Percentiles rank a stretch among this genome's conserved stretches.
These are phyloP conservation scores for Penicillium sclerotigenum DNA, from an alignment of 2,329 filamentous ascomycete species.

Conservation along the genomic window DNA sequence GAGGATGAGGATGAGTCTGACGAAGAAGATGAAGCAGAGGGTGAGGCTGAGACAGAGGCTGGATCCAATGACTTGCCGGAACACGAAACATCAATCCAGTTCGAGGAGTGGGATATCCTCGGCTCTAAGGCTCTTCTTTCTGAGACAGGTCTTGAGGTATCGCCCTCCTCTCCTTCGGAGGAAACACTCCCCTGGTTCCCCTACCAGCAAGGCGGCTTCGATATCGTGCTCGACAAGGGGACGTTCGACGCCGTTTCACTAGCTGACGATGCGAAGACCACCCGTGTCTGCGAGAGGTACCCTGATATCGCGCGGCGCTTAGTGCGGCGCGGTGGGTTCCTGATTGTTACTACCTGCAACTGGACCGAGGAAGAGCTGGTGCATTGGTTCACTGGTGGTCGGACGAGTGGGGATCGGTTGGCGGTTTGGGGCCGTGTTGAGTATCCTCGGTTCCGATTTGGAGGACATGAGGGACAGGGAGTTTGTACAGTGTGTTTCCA, in stretches of 20 bases:
- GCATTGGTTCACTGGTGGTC: slow-evolving; percentile 66
- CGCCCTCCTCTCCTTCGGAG: background rate
- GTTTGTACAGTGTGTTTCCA: slow-evolving; percentile 84
- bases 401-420: slow-evolving; percentile 45
- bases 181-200: slow-evolving; percentile 39
- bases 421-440: slow-evolving; percentile 65
- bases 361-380: slow-evolving; percentile 90
- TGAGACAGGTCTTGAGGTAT: slow-evolving; percentile 32
- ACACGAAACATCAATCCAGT: slow-evolving; percentile 39
- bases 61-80: background rate
- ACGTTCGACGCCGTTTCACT: slow-evolving; percentile 94
- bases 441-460: slow-evolving; percentile 86
- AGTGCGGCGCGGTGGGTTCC: slow-evolving; percentile 66
- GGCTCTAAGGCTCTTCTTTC: slow-evolving; percentile 31
- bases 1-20: slow-evolving; percentile 51
- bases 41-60: slow-evolving; percentile 22
- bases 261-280: slow-evolving; percentile 36
- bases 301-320: slow-evolving; percentile 64
- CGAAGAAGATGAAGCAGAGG: slow-evolving; percentile 37
- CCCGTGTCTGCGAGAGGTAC: slow-evolving; percentile 71
- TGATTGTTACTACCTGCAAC: slow-evolving; percentile 93
- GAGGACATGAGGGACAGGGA: slow-evolving; percentile 80
- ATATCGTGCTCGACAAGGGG: slow-evolving; percentile 94
- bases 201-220: slow-evolving; percentile 60
- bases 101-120: slow-evolving; percentile 65